Evolutionary conservation across 169 alveolate genomes (phyloP), one percentile per base, ranked within the genome.

Genomic region (Plasmodium adleri): DNA sequence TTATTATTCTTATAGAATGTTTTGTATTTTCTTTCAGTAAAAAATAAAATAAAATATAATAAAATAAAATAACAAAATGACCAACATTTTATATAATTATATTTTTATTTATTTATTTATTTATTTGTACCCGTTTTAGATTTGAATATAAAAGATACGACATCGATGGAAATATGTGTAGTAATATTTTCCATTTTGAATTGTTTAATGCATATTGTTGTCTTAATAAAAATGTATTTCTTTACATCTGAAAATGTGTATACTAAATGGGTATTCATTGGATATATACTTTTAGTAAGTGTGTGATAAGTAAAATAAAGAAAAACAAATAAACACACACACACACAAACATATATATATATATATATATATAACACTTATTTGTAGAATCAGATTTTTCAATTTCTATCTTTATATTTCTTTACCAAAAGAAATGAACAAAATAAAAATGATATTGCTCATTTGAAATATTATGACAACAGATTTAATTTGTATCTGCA

Each of bases 171-270:
- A 43, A 43, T 68, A 49, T 68, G 56, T 67, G 90, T 80, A n/a
- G 72, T 80, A 28, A 66, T 43, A 9, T 62, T 66, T 72, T 80
- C 90, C 26, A 17, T 80, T 80, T 80, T 80, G 83, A 80, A 80
- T 58, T 80, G 90, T 54, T 32, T 80, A 60, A 80, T 80, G 90
- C 90, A 80, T 72, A 72, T 80, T 56, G 64, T 80, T 68, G 83
- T 80, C 15, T 47, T 80, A 49, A 68, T 80, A 68, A 80, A 80
- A 63, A 60, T 80, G 54, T 67, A 56, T 75, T 49, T 49, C 32
- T 67, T 50, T 50, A 62, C 90, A 15, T 49, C 90, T 26, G 58
- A 47, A 80, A 80, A 58, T 47, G 47, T 54, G n/a, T 28, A 62
- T 80, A 22, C 83, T 8, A 80, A 80, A 56, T 43, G 52, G 54